Conservation (phyloP, 2,329 filamentous ascomycete species). For the Aspergillus novofumigatus region DNA sequence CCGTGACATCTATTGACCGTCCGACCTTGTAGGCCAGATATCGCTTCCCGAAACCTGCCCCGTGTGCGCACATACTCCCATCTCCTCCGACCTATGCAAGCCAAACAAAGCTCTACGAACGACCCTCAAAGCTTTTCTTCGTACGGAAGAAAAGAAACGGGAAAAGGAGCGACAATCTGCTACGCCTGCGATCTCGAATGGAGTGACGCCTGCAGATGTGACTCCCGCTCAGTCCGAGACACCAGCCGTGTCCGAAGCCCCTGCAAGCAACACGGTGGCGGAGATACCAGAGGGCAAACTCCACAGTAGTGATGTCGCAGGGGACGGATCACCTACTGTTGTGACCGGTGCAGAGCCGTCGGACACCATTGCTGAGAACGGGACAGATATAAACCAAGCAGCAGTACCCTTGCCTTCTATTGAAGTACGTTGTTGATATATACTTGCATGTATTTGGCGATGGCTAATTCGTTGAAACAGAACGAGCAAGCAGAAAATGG, state of each 20-base stretch:
- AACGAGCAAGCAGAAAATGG: slow-evolving; percentile 10
- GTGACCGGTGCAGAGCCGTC: slow-evolving; percentile 3
- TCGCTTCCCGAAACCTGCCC: slow-evolving; percentile 77
- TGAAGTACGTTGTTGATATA: slow-evolving; percentile 14
- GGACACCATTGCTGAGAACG: slow-evolving; percentile 6
- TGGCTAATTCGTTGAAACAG: slow-evolving; percentile 5
- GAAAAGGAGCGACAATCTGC: slow-evolving; percentile 54
- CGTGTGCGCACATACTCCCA: slow-evolving; percentile 85
- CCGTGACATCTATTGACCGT: neutral
- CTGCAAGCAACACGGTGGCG: slow-evolving; percentile 10
- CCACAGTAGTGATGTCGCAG: slow-evolving; percentile 8
- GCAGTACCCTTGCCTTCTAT: slow-evolving; percentile 2
- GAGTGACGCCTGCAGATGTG: slow-evolving; percentile 21
- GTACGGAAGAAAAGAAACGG: slow-evolving; percentile 85
- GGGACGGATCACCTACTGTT: slow-evolving; percentile 11
- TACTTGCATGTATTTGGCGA: neutral
- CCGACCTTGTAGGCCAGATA: slow-evolving; percentile 59
- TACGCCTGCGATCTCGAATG: slow-evolving; percentile 28
- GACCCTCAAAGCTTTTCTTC: slow-evolving; percentile 85
- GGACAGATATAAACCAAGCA: slow-evolving; percentile 4
- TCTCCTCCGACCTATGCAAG: slow-evolving; percentile 81
- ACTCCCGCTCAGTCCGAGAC: slow-evolving; percentile 14
- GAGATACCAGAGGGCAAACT: slow-evolving; percentile 4
- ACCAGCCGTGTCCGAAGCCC: slow-evolving; percentile 14
- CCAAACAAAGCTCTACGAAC: slow-evolving; percentile 87